Percentiles rank a stretch among this genome's conserved stretches.
phyloP scores from a whole-genome alignment of 805 yeast species.

The Zygoascus ofunaensis region DNA sequence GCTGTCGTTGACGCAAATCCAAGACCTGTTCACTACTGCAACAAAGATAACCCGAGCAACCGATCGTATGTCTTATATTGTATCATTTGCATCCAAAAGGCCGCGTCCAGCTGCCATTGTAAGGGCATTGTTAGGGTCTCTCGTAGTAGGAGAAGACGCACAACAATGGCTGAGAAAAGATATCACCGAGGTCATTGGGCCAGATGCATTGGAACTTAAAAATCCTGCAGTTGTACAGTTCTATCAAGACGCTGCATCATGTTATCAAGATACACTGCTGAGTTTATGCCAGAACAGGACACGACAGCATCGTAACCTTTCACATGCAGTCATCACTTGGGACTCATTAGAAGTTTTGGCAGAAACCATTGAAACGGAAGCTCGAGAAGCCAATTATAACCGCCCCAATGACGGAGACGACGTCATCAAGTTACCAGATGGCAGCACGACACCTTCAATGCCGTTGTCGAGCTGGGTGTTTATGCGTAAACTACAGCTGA shows the following conservation, averaged over 20 bases:
- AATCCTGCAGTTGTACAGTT: conserved; percentile 21
- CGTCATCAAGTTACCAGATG: conserved; percentile 11
- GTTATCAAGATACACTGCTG: conserved; percentile 41
- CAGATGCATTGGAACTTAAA: conserved; percentile 22
- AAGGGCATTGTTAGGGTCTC: conserved; percentile 21
- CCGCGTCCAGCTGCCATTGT: conserved; percentile 20
- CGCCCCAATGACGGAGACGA: no score
- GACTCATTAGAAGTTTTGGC: conserved; percentile 73
- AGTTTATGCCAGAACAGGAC: conserved; percentile 60
- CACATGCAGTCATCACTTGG: conserved; percentile 50
- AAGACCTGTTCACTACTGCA: conserved; percentile 9
- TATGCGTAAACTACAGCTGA: conserved; percentile 53
- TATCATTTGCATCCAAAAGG: conserved; percentile 22
- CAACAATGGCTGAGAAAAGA: conserved; percentile 29
- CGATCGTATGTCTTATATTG: conserved; percentile 25
- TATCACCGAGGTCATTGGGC: conserved; percentile 35
- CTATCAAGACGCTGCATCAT: conserved; percentile 21
- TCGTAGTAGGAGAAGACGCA: conserved; percentile 6
- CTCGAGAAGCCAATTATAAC: conserved; percentile 15
- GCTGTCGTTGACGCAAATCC: conserved; percentile 14
- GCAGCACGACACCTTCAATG: conserved; percentile 35
- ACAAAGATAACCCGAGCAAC: conserved; percentile 18
- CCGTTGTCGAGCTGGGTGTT: conserved; percentile 67
- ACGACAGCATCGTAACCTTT: conserved; percentile 69
- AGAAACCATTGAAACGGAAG: conserved; percentile 51